Evolutionary conservation across 768 basidiomycete genomes (phyloP).

Genomic region (Lactarius akahatsu): DNA sequence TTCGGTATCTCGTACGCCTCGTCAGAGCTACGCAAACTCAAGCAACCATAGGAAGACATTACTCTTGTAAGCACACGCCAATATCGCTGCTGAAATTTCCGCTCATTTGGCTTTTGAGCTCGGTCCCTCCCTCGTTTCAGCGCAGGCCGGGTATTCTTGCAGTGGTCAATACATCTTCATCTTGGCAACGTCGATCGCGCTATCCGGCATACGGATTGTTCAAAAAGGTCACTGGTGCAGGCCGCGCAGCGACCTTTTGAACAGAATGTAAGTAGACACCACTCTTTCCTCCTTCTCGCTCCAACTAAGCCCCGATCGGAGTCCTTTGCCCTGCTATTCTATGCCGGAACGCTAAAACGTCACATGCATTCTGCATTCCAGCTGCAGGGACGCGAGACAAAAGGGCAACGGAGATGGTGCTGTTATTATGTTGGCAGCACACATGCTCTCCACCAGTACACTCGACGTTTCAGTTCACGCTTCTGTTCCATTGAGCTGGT

Average conservation of each 20-base stretch:
- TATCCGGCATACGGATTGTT: no score
- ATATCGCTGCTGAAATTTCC: slow-evolving; percentile 54
- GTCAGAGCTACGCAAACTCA: slow-evolving; percentile 80
- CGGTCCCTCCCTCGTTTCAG: slow-evolving; percentile 41
- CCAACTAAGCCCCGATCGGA: not conserved
- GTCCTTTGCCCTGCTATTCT: not conserved
- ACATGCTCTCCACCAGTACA: not conserved
- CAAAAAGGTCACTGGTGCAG: no score
- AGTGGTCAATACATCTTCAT: not conserved
- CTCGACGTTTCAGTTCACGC: not conserved
- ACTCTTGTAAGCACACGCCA: slow-evolving; percentile 61
- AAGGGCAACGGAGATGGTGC: not conserved
- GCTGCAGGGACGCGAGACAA: not conserved
- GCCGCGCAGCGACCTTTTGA: no score
- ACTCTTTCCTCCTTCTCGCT: no score
- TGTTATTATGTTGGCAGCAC: not conserved
- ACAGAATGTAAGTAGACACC: no score
- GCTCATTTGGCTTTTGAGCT: slow-evolving; percentile 74
- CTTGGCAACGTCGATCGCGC: not conserved
- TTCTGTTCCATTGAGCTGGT: not conserved
- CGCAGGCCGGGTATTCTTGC: no score
- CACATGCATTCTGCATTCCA: not conserved
- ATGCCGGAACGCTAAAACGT: not conserved
- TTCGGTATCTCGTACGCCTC: slow-evolving; percentile 73
- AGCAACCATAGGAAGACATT: slow-evolving; percentile 84